phyloP scores from a whole-genome alignment of 352 stramenopile genomes.

The Pythium phragmitis region DNA sequence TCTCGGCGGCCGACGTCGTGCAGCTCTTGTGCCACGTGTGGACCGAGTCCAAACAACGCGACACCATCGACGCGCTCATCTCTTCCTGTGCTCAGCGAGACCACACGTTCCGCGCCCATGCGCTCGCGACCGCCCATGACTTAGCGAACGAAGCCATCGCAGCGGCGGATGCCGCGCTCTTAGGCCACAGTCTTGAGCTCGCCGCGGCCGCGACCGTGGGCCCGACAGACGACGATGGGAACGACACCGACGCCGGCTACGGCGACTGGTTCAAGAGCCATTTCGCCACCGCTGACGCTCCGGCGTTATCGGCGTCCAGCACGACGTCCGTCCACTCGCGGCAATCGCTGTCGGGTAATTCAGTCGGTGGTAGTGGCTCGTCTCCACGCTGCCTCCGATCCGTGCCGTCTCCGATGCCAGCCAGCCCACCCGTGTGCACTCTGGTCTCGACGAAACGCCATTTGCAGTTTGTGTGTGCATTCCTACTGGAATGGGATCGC shows the following conservation, averaged over 20 bases:
- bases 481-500: conserved; percentile 38
- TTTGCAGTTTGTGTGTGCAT: conserved; percentile 40
- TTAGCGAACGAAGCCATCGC: conserved; percentile 30
- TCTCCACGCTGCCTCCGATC: not conserved
- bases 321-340: not conserved
- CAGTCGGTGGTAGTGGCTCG: not conserved
- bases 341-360: conserved; percentile 3
- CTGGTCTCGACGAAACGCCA: conserved; percentile 36
- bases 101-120: conserved; percentile 17
- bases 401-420: not conserved
- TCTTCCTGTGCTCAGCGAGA: conserved; percentile 14
- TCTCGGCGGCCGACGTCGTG: conserved; percentile 11
- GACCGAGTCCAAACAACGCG: not conserved
- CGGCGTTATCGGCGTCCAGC: not conserved
- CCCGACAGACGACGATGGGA: not conserved
- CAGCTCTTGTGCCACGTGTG: conserved; percentile 17
- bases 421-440: conserved; percentile 5
- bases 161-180: conserved; percentile 14
- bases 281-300: conserved; percentile 7
- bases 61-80: conserved; percentile 21
- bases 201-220: conserved; percentile 17
- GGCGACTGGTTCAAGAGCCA: conserved; percentile 29
- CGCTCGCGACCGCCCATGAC: conserved; percentile 37
- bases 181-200: conserved; percentile 35
- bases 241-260: conserved; percentile 20